These are phyloP conservation scores for Malbranchea zuffiana DNA, from an alignment of 2,329 filamentous ascomycete species.

Conservation along the genomic window DNA sequence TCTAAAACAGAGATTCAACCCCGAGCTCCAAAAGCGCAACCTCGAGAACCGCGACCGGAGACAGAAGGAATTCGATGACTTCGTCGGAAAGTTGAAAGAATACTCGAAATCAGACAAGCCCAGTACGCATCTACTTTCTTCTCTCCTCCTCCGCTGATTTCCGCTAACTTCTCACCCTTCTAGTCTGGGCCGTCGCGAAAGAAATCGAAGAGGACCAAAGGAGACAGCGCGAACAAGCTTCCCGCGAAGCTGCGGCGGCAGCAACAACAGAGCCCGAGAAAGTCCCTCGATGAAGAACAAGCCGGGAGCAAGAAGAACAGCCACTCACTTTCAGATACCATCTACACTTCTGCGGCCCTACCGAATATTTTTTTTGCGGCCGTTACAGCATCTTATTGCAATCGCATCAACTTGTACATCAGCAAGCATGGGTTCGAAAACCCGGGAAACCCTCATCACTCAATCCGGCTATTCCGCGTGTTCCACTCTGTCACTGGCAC, in stretches of 20 bases:
- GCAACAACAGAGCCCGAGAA: constrained; percentile 1
- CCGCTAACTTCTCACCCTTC: not conserved
- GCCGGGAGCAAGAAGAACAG: too few species aligned
- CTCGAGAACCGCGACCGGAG: constrained; percentile 65
- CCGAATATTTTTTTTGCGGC: too few species aligned
- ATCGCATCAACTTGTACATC: too few species aligned
- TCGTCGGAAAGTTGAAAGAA: constrained; percentile 72
- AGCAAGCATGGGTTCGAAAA: too few species aligned
- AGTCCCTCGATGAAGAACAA: too few species aligned
- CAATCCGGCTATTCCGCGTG: too few species aligned
- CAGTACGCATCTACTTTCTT: constrained; percentile 44
- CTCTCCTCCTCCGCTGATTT: not conserved
- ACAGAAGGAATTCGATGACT: constrained; percentile 81
- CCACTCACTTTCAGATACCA: too few species aligned
- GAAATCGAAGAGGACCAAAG: constrained; percentile 30
- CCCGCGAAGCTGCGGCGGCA: constrained; percentile 12
- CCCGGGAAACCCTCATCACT: too few species aligned
- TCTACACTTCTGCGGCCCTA: too few species aligned
- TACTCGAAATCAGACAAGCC: constrained; percentile 86
- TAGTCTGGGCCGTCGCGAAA: constrained; percentile 28
- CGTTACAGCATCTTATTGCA: too few species aligned
- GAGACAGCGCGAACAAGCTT: constrained; percentile 19
- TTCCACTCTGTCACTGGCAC: too few species aligned
- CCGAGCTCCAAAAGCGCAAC: constrained; percentile 80
- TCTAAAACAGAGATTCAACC: constrained; percentile 63